phyloP scores from a whole-genome alignment of 352 stramenopile species.

The Phytophthora tentaculata region DNA sequence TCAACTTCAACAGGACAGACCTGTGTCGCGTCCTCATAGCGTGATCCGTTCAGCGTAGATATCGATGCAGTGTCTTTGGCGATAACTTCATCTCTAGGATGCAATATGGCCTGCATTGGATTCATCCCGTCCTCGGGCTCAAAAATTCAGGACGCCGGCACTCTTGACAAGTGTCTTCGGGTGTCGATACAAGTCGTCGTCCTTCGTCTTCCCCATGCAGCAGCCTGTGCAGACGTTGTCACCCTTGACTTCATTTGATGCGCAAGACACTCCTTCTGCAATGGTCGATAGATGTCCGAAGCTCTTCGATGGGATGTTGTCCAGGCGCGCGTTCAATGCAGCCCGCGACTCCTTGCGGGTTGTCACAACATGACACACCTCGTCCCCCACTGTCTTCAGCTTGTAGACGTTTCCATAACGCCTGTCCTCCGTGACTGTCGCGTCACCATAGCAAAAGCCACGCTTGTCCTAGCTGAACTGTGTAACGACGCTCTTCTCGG shows the following conservation, averaged over 20 bases:
- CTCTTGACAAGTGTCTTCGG: neutral
- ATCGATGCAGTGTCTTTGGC: neutral
- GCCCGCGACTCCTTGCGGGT: neutral
- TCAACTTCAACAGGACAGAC: neutral
- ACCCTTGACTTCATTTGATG: neutral
- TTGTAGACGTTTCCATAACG: neutral
- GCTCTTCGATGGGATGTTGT: slow-evolving; percentile 4
- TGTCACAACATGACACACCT: neutral
- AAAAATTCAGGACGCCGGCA: neutral
- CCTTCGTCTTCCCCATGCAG: neutral
- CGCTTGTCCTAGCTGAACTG: slow-evolving; percentile 24
- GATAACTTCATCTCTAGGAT: neutral
- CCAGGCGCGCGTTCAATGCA: neutral
- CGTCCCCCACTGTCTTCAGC: neutral
- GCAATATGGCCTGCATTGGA: neutral
- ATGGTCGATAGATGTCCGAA: slow-evolving; percentile 18
- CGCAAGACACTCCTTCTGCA: slow-evolving; percentile 12
- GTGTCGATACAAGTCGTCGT: neutral
- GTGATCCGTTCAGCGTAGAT: neutral
- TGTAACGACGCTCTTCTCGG: slow-evolving; percentile 12
- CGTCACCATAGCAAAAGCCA: slow-evolving; percentile 13
- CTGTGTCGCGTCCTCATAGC: neutral
- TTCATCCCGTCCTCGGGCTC: neutral
- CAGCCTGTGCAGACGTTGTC: neutral
- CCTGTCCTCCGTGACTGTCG: neutral